Percentiles rank a stretch among this genome's conserved stretches.
phyloP scores from a whole-genome alignment of 1,284 basidiomycete genomes.

The Vanrija sp. region DNA sequence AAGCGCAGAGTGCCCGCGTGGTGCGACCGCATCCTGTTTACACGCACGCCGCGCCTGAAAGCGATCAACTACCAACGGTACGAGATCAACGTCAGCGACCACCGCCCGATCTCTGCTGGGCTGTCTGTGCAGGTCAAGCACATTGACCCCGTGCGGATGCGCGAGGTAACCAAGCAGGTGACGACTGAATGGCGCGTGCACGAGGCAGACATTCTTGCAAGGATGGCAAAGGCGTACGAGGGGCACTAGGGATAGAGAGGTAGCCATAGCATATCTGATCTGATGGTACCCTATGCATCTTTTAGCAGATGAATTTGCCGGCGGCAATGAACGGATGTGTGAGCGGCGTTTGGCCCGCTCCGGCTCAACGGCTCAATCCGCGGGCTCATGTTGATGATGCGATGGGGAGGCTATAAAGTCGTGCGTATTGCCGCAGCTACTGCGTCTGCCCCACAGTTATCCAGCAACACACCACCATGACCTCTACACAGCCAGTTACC shows the following conservation, averaged over 20 bases:
- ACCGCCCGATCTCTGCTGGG: constrained; percentile 77
- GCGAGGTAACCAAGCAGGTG: constrained; percentile 57
- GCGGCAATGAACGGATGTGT: too few species aligned
- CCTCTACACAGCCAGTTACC: constrained; percentile 11
- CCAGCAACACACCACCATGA: not conserved
- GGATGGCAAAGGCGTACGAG: constrained; percentile 47
- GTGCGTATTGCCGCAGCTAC: too few species aligned
- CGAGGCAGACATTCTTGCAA: constrained; percentile 57
- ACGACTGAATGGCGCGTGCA: constrained; percentile 59
- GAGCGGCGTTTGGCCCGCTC: too few species aligned
- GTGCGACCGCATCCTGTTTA: constrained; percentile 91
- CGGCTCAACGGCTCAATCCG: too few species aligned
- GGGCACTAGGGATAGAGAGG: constrained; percentile 22
- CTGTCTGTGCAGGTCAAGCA: constrained; percentile 70
- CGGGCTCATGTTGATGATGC: too few species aligned
- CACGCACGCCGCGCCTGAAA: constrained; percentile 60
- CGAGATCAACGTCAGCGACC: constrained; percentile 78
- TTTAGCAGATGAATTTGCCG: not conserved
- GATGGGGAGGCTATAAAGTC: too few species aligned
- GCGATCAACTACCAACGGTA: constrained; percentile 69
- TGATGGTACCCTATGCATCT: not conserved
- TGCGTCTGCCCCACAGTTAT: not conserved
- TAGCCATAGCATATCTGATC: too few species aligned
- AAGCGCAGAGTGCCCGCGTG: constrained; percentile 87
- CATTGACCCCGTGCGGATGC: constrained; percentile 60